Evolutionary conservation across 768 basidiomycete genomes (phyloP), one percentile per base, ranked within the genome.

Genomic region (Hemileccinum impolitum): DNA sequence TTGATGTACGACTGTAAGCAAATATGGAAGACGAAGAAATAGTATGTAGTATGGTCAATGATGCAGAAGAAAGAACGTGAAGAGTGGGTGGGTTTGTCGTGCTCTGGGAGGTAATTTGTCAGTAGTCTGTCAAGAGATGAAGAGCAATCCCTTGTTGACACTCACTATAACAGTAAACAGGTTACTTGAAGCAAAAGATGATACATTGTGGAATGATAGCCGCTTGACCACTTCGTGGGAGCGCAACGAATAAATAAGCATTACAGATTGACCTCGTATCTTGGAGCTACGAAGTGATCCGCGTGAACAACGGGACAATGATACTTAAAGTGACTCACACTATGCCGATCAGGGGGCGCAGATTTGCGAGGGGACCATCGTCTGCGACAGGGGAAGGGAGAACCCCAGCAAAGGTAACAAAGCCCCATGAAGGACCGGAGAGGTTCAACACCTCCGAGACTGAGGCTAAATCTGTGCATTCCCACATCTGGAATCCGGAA

Each of bases 121-220:
- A 56, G 23, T 36, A 36, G 32, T 50, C 25, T 6, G 18, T 35
- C n/a, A n/a, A 14, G 4, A 44, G 40, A 28, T 25, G 21, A 28
- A 48, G 23, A 19, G 17, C 36, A 3, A 35, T 19, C 18, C 13
- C 17, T 35, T 18, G 21, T 3, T n/a, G n/a, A n/a, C n/a, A 74
- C 83, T 47, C 63, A 86, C 87, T 49, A 88, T 67, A 52, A 80
- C 72, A 58, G 84, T 74, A 52, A 81, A 78, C 44, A 73, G 58
- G 39, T 62, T 58, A 52, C 72, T 79, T 36, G 78, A 74, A 55
- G 69, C 58, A 60, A 83, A 79, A 21, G 62, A 66, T 15, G 64
- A 66, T 56, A 72, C 70, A 14, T 72, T 75, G n/a, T 64, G 67
- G 46, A 79, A 65, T 13, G 66, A 58, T 18, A 81, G 48, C 37